Evolutionary conservation across 345 rosid species (phyloP), one percentile per base, ranked within the genome.

Genomic region (Acer saccharum): DNA sequence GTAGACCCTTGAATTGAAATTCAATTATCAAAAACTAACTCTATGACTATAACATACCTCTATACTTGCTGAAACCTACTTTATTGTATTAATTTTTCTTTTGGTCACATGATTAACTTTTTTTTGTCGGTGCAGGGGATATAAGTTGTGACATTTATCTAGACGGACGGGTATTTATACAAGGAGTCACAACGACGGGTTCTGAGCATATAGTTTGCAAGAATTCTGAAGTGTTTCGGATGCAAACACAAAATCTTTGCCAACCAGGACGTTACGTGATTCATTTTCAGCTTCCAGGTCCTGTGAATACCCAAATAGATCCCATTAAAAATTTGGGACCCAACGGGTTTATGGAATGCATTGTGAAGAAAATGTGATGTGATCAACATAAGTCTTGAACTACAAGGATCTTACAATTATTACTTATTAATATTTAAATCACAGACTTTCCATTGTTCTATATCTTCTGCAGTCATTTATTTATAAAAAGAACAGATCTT

Each of bases 261-360:
- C 94, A 93, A 6, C 91, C 95, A 0, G 98, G 99, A 25, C 87
- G 77, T 62, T 95, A 93, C 83, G 78, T 94, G 1, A 73, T 92
- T 76, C 75, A 88, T 14, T 90, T 92, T 77, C 84, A 82, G 76
- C 94, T 95, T 14, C 95, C 97, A 6, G 97, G 98, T 76, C 97
- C 97, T 7, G 95, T 93, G 77, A 79, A 88, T 76, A 78, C 68
- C 63, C 87, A 82, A 39, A 29, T 29, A 29, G 32, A 29, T 29
- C 32, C 86, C 69, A 60, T 74, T 1, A 89, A 90, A 57, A 68
- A 43, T 58, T 90, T 93, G 65, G 90, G 87, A 7, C 78, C 80
- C 17, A 87, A 85, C 65, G 98, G 98, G 41, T 84, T 95, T 67
- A 82, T 95, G 16, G 95, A 90, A 76, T 97, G 87, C 7, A 66